Evolutionary conservation across 306 rosid genomes (phyloP).

Genomic region (Vigna hirtella): DNA sequence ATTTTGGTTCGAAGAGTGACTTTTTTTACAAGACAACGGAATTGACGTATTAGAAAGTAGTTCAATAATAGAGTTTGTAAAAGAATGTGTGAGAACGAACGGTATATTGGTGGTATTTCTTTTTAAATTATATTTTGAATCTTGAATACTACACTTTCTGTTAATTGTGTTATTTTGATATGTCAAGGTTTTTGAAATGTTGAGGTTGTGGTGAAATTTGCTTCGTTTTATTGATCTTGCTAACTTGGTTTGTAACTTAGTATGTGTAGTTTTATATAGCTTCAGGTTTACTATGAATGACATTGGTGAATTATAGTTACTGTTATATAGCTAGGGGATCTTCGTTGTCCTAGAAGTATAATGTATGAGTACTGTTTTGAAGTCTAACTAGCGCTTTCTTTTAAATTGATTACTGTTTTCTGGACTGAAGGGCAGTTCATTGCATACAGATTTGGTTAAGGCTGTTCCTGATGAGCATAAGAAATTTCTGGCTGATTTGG

Average conservation of each 20-base stretch:
- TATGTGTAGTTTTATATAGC: not conserved
- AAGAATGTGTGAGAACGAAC: not conserved
- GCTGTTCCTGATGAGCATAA: slow-evolving; percentile 95
- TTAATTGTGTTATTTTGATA: not conserved
- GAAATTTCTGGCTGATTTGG: slow-evolving; percentile 83
- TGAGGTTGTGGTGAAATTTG: slow-evolving; percentile 3
- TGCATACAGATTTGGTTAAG: slow-evolving; percentile 76
- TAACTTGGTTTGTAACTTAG: not conserved
- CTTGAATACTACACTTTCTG: not conserved
- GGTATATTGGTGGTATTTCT: not conserved
- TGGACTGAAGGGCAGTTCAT: slow-evolving; percentile 35
- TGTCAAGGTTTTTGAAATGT: not conserved
- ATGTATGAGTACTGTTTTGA: not conserved
- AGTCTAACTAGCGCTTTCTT: not conserved
- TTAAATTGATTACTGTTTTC: slow-evolving; percentile 15
- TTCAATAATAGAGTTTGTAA: no score
- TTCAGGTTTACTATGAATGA: slow-evolving; percentile 8
- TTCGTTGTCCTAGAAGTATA: not conserved
- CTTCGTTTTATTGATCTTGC: slow-evolving; percentile 4
- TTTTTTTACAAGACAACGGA: no score
- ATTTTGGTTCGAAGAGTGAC: no score
- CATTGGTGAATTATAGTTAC: slow-evolving; percentile 2
- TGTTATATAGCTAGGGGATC: slow-evolving; percentile 3
- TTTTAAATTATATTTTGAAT: not conserved
- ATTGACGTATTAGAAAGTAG: no score